Evolutionary conservation across 257 asterid genomes (phyloP).

Genomic region (Nicotiana tomentosiformis): DNA sequence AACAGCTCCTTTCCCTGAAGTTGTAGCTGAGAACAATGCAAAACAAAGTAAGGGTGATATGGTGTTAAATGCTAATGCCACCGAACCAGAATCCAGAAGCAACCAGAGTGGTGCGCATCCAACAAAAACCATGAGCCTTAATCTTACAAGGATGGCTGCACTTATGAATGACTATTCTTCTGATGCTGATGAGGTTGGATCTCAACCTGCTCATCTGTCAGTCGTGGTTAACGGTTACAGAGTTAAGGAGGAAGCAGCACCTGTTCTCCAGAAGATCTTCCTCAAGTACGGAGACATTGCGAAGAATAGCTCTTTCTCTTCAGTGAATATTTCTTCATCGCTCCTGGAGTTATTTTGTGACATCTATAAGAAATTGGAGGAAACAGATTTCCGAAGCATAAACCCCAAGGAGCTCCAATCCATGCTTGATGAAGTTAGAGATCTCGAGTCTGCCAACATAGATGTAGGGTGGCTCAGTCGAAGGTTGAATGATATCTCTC

Average conservation of each 20-base stretch:
- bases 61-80: background rate
- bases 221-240: constrained; percentile 5
- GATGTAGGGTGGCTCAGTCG: background rate
- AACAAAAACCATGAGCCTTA: background rate
- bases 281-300: constrained; percentile 16
- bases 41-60: background rate
- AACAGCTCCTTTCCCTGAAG: background rate
- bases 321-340: background rate
- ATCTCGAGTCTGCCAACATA: constrained; percentile 4
- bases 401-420: background rate
- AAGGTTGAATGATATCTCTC: background rate
- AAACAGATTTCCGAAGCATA: background rate
- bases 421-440: background rate
- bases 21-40: background rate
- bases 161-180: background rate
- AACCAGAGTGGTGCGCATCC: background rate
- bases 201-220: background rate
- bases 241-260: constrained; percentile 14
- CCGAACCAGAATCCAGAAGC: background rate
- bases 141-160: constrained; percentile 3
- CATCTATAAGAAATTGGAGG: background rate
- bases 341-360: background rate
- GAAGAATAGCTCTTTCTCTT: background rate
- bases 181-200: constrained; percentile 13
- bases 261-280: constrained; percentile 9